phyloP scores from a whole-genome alignment of 805 yeast genomes.

The Vanderwaltozyma yarrowii region DNA sequence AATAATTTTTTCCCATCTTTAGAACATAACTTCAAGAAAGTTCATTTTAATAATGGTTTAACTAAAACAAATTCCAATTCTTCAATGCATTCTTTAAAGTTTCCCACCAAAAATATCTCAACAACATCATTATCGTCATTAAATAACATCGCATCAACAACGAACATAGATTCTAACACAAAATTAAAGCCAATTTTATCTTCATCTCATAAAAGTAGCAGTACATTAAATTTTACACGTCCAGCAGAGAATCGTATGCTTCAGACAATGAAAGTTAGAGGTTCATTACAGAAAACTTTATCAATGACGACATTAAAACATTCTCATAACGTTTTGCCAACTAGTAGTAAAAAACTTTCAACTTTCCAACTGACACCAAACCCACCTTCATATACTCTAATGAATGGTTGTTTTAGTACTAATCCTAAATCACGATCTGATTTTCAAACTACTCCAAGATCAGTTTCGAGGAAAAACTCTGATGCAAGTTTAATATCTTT shows the following conservation, averaged over 20 bases:
- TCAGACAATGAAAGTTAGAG: conserved; percentile 9
- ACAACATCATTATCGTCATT: not conserved
- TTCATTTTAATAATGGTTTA: not conserved
- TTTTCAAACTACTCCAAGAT: conserved; percentile 1
- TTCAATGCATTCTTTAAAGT: conserved; percentile 11
- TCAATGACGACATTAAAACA: conserved; percentile 13
- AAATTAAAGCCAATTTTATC: not conserved
- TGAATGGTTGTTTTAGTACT: conserved; percentile 27
- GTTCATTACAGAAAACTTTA: conserved; percentile 19
- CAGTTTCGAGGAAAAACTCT: conserved; percentile 13
- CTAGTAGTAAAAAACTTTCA: conserved; percentile 9
- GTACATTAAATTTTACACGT: not conserved
- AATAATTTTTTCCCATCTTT: conserved; percentile 8
- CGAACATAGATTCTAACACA: too few species aligned
- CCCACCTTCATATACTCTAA: conserved; percentile 21
- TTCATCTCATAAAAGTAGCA: not conserved
- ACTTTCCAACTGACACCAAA: conserved; percentile 25
- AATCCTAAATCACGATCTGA: conserved; percentile 21
- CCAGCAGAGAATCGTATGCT: not conserved
- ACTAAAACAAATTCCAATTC: not conserved
- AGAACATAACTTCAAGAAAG: not conserved
- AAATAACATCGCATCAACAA: not conserved
- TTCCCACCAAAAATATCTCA: conserved; percentile 15
- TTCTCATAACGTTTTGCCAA: not conserved
- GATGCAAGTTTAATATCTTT: conserved; percentile 2